Evolutionary conservation across 805 yeast genomes (phyloP).

Genomic region (Metschnikowia hibisci): DNA sequence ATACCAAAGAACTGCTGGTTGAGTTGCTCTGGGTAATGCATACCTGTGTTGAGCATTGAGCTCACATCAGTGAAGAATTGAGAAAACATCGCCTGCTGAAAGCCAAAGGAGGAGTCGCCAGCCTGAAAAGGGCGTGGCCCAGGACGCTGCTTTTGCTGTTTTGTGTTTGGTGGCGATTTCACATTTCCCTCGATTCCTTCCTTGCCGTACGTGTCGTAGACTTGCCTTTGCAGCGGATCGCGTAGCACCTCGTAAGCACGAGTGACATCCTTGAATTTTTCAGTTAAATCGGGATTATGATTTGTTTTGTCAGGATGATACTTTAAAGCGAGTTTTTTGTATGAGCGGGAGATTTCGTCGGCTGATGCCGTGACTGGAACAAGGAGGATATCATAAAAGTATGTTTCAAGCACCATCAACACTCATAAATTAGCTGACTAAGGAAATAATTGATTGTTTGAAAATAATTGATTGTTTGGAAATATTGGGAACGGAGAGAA

Average conservation of each 20-base stretch:
- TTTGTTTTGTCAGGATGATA: slow-evolving; percentile 67
- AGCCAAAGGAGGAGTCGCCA: slow-evolving; percentile 8
- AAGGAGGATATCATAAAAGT: slow-evolving; percentile 34
- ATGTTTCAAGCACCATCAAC: slow-evolving; percentile 22
- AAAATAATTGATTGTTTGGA: no score
- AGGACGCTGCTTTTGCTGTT: slow-evolving; percentile 3
- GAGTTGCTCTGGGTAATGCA: slow-evolving; percentile 3
- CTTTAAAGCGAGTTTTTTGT: slow-evolving; percentile 40
- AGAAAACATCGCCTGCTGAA: slow-evolving; percentile 25
- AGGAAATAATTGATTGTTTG: no score
- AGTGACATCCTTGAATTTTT: slow-evolving; percentile 57
- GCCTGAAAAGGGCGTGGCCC: background rate
- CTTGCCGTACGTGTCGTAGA: slow-evolving; percentile 54
- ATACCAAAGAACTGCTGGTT: slow-evolving; percentile 7
- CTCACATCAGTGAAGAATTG: slow-evolving; percentile 36
- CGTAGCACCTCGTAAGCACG: slow-evolving; percentile 63
- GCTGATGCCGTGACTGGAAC: slow-evolving; percentile 29
- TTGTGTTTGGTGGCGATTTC: slow-evolving; percentile 7
- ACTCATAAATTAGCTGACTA: background rate
- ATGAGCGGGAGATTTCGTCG: slow-evolving; percentile 41
- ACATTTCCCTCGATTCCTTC: slow-evolving; percentile 36
- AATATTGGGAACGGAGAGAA: background rate
- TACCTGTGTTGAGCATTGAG: slow-evolving; percentile 19
- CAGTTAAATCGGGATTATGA: slow-evolving; percentile 46
- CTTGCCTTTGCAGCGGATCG: slow-evolving; percentile 40